A percentile compares a stretch with the other conserved stretches of the same genome.
These are phyloP conservation scores for Eucalyptus grandis DNA, from an alignment of 345 rosid species.

Conservation along the genomic window DNA sequence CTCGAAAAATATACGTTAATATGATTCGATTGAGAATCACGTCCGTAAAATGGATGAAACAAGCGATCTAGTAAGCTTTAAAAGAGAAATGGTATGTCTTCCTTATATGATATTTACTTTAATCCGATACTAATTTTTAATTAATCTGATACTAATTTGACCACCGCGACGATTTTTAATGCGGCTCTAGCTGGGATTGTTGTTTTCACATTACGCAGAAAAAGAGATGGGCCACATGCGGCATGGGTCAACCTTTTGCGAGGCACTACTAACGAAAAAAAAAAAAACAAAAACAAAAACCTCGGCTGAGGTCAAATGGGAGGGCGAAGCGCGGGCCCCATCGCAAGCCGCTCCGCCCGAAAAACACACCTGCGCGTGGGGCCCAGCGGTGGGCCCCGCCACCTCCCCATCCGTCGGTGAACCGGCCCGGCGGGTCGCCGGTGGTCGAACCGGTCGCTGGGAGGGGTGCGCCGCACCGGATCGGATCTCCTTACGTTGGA, in stretches of 20 bases:
- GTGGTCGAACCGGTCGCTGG: background rate
- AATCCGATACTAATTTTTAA: background rate
- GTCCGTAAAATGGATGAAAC: accelerated
- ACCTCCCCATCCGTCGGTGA: background rate
- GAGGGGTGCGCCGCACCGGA: background rate
- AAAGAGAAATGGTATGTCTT: background rate
- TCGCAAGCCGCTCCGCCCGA: background rate
- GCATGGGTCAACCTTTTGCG: background rate
- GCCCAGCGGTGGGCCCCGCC: background rate
- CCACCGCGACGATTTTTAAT: background rate
- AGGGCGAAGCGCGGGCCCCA: background rate
- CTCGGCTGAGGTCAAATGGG: background rate
- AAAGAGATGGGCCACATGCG: background rate
- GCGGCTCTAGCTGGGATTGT: background rate
- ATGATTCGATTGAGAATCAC: accelerated
- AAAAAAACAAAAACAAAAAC: background rate
- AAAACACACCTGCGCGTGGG: background rate
- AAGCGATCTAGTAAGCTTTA: accelerated
- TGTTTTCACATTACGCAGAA: background rate
- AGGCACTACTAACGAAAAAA: background rate
- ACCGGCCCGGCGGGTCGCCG: background rate
- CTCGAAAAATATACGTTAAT: background rate
- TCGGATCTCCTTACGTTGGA: background rate
- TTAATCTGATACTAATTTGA: background rate
- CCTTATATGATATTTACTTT: background rate